Evolutionary conservation across 2,329 filamentous ascomycete species (phyloP), one percentile per base, ranked within the genome.

Genomic region (Pseudogymnoascus sp.): DNA sequence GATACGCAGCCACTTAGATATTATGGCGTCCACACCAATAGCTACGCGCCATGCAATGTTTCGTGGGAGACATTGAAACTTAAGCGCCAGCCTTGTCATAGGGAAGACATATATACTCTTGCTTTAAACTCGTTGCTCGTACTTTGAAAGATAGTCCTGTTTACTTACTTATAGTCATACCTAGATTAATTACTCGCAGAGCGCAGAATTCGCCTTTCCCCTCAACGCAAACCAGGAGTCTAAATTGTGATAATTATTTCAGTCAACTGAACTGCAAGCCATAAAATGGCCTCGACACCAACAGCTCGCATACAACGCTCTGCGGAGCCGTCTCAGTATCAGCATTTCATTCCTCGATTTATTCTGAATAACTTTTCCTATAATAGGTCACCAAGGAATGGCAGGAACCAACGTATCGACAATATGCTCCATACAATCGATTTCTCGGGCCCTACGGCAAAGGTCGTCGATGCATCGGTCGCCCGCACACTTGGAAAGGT

Each of bases 301-400:
- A 50, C 24, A 50, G 14, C 14, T 16, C 24, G 14, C 43, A 28
- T 10, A 16, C 43, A 28, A 16, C 24, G 14, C 12, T 28, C 43
- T 22, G n/a, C 8, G 5, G 46, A 62, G 16, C 24, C 41, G 50
- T 56, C 61, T 61, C 69, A 74, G 59, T 74, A 75, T 60, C 72
- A 75, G 12, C 75, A 75, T 62, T 76, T 71, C 41, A 68, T 76
- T 16, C 73, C 75, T 6, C 73, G 68, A 31, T 75, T 76, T 63
- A 68, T 76, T 62, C 68, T 76, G 6, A 62, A 66, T 7, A 74
- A 74, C 62, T 76, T 74, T 62, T 66, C 73, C 14, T 67, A 70
- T 53, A 53, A 62, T 53, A 53, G 62, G 31, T 62, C 59, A 24
- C 7, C 38, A 2, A 19, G 61, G 56, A 33, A 22, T 37, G 28